A percentile compares a stretch with the other conserved stretches of the same genome.
These are phyloP conservation scores for Aspergillus clavatus DNA, from an alignment of 2,329 filamentous ascomycete genomes.

Conservation along the genomic window DNA sequence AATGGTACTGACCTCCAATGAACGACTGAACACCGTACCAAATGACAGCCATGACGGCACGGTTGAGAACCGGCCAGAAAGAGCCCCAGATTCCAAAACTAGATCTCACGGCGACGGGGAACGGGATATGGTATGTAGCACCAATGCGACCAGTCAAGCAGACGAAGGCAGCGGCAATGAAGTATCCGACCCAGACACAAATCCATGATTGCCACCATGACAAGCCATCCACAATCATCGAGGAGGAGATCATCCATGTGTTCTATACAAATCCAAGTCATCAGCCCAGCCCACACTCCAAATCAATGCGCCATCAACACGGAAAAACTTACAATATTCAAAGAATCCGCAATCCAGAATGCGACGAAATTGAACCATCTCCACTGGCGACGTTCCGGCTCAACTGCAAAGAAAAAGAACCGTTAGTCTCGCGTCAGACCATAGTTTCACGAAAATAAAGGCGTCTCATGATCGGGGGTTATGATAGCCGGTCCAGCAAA, in stretches of 20 bases:
- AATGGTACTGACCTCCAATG: constrained; percentile 58
- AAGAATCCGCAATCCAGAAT: constrained; percentile 80
- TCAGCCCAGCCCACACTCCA: background rate
- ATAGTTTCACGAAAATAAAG: background rate
- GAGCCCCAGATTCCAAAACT: constrained; percentile 88
- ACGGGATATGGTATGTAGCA: constrained; percentile 81
- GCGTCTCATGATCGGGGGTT: background rate
- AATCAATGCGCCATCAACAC: background rate
- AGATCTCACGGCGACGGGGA: constrained; percentile 71
- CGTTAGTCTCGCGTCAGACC: background rate
- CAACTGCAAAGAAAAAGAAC: constrained; percentile 52
- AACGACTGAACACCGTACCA: constrained; percentile 75
- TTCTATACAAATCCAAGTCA: constrained; percentile 48
- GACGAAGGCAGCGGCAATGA: constrained; percentile 70
- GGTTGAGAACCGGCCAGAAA: constrained; percentile 83
- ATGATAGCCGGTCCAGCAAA: constrained; percentile 4
- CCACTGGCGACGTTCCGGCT: constrained; percentile 76
- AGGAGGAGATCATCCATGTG: constrained; percentile 89
- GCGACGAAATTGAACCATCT: constrained; percentile 81
- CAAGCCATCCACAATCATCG: constrained; percentile 71
- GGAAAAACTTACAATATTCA: constrained; percentile 61
- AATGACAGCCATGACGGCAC: constrained; percentile 79
- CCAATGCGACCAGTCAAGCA: constrained; percentile 77
- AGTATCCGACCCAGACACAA: constrained; percentile 84
- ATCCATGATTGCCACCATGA: constrained; percentile 91